A percentile compares a stretch with the other conserved stretches of the same genome.
Conservation (phyloP, 805 yeast species). For the Yarrowia phangngaensis region DNA sequence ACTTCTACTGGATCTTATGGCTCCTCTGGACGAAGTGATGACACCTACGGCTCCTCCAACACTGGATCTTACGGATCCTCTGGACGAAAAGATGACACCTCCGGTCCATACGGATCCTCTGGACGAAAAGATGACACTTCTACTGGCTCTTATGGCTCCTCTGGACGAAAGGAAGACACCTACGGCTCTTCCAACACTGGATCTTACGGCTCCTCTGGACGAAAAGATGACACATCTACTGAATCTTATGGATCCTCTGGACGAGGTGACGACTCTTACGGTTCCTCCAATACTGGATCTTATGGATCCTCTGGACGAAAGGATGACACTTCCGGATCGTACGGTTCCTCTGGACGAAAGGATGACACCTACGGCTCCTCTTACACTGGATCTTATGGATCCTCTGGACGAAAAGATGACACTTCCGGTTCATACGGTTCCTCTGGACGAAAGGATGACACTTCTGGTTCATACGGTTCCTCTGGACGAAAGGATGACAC, state of each 20-base stretch:
- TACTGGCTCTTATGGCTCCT: conserved; percentile 14
- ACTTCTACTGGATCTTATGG: conserved; percentile 9
- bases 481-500: conserved; percentile 5
- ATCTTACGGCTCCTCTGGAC: conserved; percentile 25
- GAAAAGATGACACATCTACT: conserved; percentile 4
- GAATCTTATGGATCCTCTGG: conserved; percentile 10
- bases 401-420: conserved; percentile 3
- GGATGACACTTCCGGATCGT: conserved; percentile 14
- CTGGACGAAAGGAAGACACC: conserved; percentile 14
- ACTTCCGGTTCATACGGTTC: conserved; percentile 24
- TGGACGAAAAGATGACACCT: conserved; percentile 11
- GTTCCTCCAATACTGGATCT: conserved; percentile 15
- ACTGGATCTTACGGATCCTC: conserved; percentile 26
- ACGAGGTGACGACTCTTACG: conserved; percentile 22
- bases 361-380: conserved; percentile 10
- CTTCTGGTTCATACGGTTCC: conserved; percentile 8
- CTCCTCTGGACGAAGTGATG: not conserved
- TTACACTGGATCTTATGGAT: conserved; percentile 21
- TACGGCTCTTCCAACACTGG: conserved; percentile 22
- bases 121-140: conserved; percentile 8
- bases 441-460: too few species aligned
- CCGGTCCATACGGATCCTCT: conserved; percentile 8
- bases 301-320: conserved; percentile 21
- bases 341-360: conserved; percentile 4
- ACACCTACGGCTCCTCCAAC: conserved; percentile 15